A percentile compares a stretch with the other conserved stretches of the same genome.
These are phyloP conservation scores for Camellia granthamiana DNA, from an alignment of 148 eudicot genomes.

Conservation along the genomic window DNA sequence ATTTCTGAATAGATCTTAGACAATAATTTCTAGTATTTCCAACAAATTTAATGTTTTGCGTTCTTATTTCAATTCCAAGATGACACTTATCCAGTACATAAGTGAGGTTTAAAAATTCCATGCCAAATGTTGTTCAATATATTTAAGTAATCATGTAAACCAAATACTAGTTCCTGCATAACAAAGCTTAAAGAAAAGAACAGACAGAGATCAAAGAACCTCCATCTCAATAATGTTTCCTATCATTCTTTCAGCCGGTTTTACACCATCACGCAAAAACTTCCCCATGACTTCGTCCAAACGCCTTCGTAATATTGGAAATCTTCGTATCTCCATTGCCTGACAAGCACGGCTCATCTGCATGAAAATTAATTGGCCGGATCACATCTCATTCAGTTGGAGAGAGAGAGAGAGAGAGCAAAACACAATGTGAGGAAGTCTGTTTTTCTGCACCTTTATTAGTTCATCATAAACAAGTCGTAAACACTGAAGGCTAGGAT, in stretches of 20 bases:
- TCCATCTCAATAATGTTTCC: conserved; percentile 46
- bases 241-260: conserved; percentile 64
- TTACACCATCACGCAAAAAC: conserved; percentile 53
- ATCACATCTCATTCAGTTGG: neutral
- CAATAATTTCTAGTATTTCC: neutral
- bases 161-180: neutral
- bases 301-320: conserved; percentile 52
- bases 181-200: neutral
- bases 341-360: conserved; percentile 62
- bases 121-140: neutral
- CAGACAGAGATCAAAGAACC: conserved; percentile 7
- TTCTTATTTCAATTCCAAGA: neutral
- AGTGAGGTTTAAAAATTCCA: neutral
- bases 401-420: neutral
- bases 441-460: conserved; percentile 27
- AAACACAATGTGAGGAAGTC: neutral
- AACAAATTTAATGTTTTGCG: neutral
- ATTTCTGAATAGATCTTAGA: neutral
- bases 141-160: neutral
- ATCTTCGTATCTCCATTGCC: conserved; percentile 44
- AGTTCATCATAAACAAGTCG: conserved; percentile 56
- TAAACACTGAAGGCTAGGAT: conserved; percentile 66
- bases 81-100: neutral
- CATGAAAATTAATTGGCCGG: conserved; percentile 13
- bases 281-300: conserved; percentile 53